These are phyloP conservation scores for Ophiocordyceps unilateralis DNA, from an alignment of 2,329 filamentous ascomycete species.

Conservation along the genomic window DNA sequence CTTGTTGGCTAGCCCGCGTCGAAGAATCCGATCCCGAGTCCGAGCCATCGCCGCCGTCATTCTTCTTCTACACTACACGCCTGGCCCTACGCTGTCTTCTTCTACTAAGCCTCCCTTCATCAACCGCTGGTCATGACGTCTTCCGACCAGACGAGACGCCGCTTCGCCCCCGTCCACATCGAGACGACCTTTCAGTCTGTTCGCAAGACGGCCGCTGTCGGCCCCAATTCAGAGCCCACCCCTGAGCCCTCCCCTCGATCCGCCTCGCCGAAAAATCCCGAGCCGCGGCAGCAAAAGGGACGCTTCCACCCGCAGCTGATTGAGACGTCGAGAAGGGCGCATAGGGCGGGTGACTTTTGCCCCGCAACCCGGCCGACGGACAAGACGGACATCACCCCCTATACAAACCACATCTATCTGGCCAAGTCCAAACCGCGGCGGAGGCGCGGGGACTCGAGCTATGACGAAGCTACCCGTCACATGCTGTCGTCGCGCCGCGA, in stretches of 20 bases:
- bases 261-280: slow-evolving; percentile 23
- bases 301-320: slow-evolving; percentile 65
- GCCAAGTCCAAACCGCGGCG: slow-evolving; percentile 21
- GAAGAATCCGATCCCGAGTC: too few relatives aligned
- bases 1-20: too few relatives aligned
- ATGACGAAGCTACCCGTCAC: slow-evolving; percentile 13
- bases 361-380: slow-evolving; percentile 47
- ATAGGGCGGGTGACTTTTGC: slow-evolving; percentile 45
- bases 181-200: slow-evolving; percentile 52
- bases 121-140: slow-evolving; percentile 15
- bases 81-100: too few relatives aligned
- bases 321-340: slow-evolving; percentile 58
- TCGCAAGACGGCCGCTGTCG: too few relatives aligned
- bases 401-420: slow-evolving; percentile 42
- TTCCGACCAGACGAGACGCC: slow-evolving; percentile 28
- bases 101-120: too few relatives aligned
- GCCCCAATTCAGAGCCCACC: too few relatives aligned
- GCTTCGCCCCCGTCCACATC: slow-evolving; percentile 52
- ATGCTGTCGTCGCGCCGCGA: slow-evolving; percentile 36
- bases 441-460: slow-evolving; percentile 12
- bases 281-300: slow-evolving; percentile 24
- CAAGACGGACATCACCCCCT: slow-evolving; percentile 55
- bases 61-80: too few relatives aligned
- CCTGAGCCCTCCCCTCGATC: slow-evolving; percentile 35
- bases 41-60: too few relatives aligned